These are phyloP conservation scores for Chondrostereum purpureum DNA, from an alignment of 1,284 basidiomycete species.

Conservation along the genomic window DNA sequence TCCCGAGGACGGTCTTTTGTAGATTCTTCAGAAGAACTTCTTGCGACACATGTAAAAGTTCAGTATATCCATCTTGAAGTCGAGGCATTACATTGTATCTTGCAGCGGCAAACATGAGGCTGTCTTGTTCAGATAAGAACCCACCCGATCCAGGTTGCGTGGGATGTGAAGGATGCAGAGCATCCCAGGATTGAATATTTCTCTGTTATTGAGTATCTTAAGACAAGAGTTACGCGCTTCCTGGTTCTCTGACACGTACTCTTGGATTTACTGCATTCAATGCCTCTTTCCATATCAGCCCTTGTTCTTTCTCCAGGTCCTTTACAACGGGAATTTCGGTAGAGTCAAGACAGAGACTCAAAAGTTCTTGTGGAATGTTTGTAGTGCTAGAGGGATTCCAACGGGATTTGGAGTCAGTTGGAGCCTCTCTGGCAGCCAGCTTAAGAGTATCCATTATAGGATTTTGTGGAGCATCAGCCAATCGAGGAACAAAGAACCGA, in stretches of 20 bases:
- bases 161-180: constrained; percentile 32
- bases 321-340: background rate
- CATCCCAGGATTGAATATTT: constrained; percentile 56
- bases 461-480: constrained; percentile 67
- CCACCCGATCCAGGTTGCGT: constrained; percentile 30
- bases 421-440: constrained; percentile 14
- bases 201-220: constrained; percentile 24
- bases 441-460: constrained; percentile 60
- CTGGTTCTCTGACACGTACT: constrained; percentile 1
- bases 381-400: background rate
- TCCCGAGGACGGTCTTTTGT: constrained; percentile 49
- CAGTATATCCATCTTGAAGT: constrained; percentile 29
- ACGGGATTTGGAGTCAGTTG: background rate
- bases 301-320: background rate
- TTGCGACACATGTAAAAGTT: constrained; percentile 36
- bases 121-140: constrained; percentile 61
- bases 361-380: constrained; percentile 21
- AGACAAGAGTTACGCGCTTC: background rate
- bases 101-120: constrained; percentile 41
- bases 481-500: constrained; percentile 49
- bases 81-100: constrained; percentile 43
- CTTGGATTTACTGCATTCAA: background rate
- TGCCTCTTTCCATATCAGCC: constrained; percentile 4
- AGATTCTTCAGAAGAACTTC: constrained; percentile 45
- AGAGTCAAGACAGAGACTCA: constrained; percentile 14